Evolutionary conservation across 2,329 filamentous ascomycete genomes (phyloP).

Genomic region (Bipolaris gigantea): DNA sequence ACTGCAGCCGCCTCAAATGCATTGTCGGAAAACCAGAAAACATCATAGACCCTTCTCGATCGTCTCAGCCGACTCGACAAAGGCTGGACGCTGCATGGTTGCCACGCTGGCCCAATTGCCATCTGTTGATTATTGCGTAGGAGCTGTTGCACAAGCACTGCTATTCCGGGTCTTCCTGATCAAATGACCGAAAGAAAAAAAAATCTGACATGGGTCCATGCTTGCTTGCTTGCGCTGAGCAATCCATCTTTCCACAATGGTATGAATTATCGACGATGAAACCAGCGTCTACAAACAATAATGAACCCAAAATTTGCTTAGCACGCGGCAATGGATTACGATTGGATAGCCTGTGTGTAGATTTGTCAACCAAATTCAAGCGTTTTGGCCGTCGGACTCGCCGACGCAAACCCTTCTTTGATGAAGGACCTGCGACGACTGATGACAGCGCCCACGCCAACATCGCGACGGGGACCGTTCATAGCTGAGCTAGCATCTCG

Average conservation of each 20-base stretch:
- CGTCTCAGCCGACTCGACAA: slow-evolving; percentile 39
- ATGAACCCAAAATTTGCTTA: not conserved
- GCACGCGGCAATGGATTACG: not conserved
- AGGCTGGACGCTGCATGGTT: slow-evolving; percentile 21
- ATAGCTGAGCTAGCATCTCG: not conserved
- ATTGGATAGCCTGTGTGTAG: not conserved
- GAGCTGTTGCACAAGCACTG: slow-evolving; percentile 34
- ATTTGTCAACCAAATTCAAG: slow-evolving; percentile 8
- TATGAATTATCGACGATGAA: slow-evolving; percentile 29
- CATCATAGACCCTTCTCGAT: slow-evolving; percentile 23
- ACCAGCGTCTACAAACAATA: not conserved
- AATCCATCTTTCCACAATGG: slow-evolving; percentile 34
- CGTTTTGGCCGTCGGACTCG: slow-evolving; percentile 15
- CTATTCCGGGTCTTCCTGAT: slow-evolving; percentile 29
- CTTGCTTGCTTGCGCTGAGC: slow-evolving; percentile 18
- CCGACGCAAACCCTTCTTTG: slow-evolving; percentile 15
- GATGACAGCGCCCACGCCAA: slow-evolving; percentile 1
- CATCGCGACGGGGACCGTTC: not conserved
- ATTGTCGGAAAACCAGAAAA: slow-evolving; percentile 34
- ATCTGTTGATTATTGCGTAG: slow-evolving; percentile 24
- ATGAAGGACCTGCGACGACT: slow-evolving; percentile 11
- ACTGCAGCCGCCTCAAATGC: slow-evolving; percentile 39
- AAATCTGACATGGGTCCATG: slow-evolving; percentile 32
- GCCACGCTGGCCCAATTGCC: slow-evolving; percentile 18
- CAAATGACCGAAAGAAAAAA: slow-evolving; percentile 22